These are phyloP conservation scores for Aeschynomene evenia DNA, from an alignment of 306 rosid species.

Conservation along the genomic window DNA sequence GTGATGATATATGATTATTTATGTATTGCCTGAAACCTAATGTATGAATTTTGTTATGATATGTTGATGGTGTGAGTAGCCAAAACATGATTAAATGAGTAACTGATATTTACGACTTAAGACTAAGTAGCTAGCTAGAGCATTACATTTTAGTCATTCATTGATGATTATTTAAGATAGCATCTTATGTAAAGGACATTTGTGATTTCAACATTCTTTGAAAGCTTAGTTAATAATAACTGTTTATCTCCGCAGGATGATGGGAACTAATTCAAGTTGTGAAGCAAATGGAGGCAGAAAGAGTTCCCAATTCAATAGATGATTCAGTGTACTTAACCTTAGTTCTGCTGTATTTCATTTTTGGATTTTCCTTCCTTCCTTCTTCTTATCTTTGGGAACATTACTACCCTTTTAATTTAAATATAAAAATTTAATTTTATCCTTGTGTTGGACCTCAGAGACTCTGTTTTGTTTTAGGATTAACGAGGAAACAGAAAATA, in stretches of 20 bases:
- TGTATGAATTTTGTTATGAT: too few species aligned
- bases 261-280: constrained; percentile 22
- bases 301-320: constrained; percentile 7
- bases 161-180: not conserved
- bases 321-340: constrained; percentile 9
- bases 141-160: too few species aligned
- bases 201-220: constrained; percentile 2
- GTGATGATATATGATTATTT: not conserved
- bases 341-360: constrained; percentile 3
- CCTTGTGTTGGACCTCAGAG: constrained; percentile 16
- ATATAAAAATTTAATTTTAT: not conserved
- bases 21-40: too few species aligned
- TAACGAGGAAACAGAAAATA: not conserved
- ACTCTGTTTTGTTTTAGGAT: constrained; percentile 10
- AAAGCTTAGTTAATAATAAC: not conserved
- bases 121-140: too few species aligned
- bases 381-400: not conserved
- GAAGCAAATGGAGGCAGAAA: constrained; percentile 19
- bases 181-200: not conserved
- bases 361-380: not conserved
- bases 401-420: constrained; percentile 8
- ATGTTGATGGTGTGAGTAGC: too few species aligned
- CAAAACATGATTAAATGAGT: too few species aligned
- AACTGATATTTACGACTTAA: too few species aligned
- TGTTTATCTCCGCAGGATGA: constrained; percentile 33